These are phyloP conservation scores for Lentinula edodes DNA, from an alignment of 768 basidiomycete species.

Conservation along the genomic window DNA sequence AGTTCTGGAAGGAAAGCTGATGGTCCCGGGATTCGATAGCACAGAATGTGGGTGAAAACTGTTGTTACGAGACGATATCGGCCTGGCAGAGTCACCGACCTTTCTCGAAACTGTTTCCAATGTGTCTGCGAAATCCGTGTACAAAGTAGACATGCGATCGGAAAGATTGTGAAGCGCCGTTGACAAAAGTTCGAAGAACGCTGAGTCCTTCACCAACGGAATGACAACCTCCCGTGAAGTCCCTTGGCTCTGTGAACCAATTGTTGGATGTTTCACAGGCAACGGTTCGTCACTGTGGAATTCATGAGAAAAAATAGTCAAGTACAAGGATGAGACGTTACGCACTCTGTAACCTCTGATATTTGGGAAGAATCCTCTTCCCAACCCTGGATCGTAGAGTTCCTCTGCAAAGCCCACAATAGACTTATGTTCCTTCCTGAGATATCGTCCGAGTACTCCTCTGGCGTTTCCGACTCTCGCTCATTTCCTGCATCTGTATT, in stretches of 20 bases:
- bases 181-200: slow-evolving; percentile 74
- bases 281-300: not conserved
- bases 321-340: not conserved
- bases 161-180: slow-evolving; percentile 50
- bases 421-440: not conserved
- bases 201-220: slow-evolving; percentile 72
- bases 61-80: slow-evolving; percentile 32
- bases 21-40: slow-evolving; percentile 31
- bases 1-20: slow-evolving; percentile 19
- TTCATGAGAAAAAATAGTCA: not conserved
- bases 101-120: slow-evolving; percentile 29
- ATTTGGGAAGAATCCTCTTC: slow-evolving; percentile 1
- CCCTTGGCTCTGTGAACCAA: not conserved
- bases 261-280: not conserved
- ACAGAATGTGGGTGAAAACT: slow-evolving; percentile 42
- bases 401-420: slow-evolving; percentile 7
- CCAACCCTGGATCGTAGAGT: not conserved
- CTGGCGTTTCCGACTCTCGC: slow-evolving; percentile 9
- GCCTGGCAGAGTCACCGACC: slow-evolving; percentile 37
- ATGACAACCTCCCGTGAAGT: slow-evolving; percentile 55
- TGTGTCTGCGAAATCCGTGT: slow-evolving; percentile 41
- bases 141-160: slow-evolving; percentile 44
- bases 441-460: not conserved
- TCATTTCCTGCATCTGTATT: slow-evolving; percentile 8
- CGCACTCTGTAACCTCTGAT: slow-evolving; percentile 1